Base-by-base conservation (phyloP, 106 monocot species). In the Gastrodia elata region DNA sequence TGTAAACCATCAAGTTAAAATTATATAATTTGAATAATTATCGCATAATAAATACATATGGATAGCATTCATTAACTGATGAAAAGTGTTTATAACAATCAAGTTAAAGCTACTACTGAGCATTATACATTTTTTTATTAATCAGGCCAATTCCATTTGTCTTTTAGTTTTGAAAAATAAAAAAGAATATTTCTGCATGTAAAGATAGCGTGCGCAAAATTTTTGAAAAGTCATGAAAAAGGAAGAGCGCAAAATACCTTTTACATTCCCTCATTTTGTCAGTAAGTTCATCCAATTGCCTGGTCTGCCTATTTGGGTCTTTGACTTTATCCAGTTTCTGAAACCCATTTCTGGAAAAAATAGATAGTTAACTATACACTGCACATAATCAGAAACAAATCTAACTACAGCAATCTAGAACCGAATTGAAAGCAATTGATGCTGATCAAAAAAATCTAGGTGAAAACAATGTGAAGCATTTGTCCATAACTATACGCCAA, bases 201-300 rank as follows among this genome's bases (percentile, higher is more conserved):
- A 26, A 58, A 58, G 57, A 26, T 58, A 27, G 22, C 10, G 25
- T 25, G 27, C 27, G 24, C 57, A 58, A 20, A 24, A 58, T 6
- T 28, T 58, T 58, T 8, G 46, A 46, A 58, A 58, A 58, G 9
- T 26, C 37, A 67, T 36, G 67, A 67, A 8, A 67, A 67, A 67
- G 27, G 64, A 64, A 15, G 6, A 69, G 40, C 10, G 3, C 39
- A 26, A 25, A 26, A 8, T 70, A 91, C 91, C 91, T 92, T 77
- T 92, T 92, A 74, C 92, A 92, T 71, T 92, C 87, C 42, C 87
- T 75, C 92, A 92, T 92, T 75, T 92, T 92, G 32, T 82, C 92
- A 32, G 92, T 89, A 25, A 92, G 89, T 68, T 92, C 89, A 74
- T 89, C 87, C 49, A 89, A 70, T 67, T 87, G 89, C 76, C 92